Percentiles rank a stretch among this genome's conserved stretches.
Conservation (phyloP, 305 asterid species). For the Fraxinus xanthoxyloides region DNA sequence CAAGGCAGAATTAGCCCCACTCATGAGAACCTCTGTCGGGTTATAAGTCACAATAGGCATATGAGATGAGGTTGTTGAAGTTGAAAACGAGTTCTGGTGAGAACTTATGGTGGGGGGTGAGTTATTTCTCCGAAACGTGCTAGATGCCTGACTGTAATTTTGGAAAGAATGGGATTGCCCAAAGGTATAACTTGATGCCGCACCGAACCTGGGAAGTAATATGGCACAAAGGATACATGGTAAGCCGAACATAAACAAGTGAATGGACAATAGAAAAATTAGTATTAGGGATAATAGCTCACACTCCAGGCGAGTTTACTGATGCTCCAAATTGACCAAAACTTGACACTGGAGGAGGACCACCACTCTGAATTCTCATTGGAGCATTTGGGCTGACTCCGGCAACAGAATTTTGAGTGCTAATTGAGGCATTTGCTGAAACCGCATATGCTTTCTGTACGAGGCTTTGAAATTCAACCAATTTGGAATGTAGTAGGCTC, state of each 20-base stretch:
- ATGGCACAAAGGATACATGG: slow-evolving; percentile 22
- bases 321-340: slow-evolving; percentile 68
- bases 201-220: slow-evolving; percentile 41
- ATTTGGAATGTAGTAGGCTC: slow-evolving; percentile 56
- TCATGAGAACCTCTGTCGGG: slow-evolving; percentile 18
- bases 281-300: slow-evolving; percentile 16
- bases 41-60: slow-evolving; percentile 31
- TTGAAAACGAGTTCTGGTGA: slow-evolving; percentile 43
- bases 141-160: slow-evolving; percentile 44
- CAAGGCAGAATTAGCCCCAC: slow-evolving; percentile 21
- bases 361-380: slow-evolving; percentile 30
- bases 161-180: slow-evolving; percentile 47
- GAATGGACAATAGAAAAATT: slow-evolving; percentile 18
- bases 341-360: slow-evolving; percentile 56
- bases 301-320: slow-evolving; percentile 42
- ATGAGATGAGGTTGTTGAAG: slow-evolving; percentile 38
- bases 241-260: slow-evolving; percentile 26
- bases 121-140: slow-evolving; percentile 35
- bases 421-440: slow-evolving; percentile 41
- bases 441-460: slow-evolving; percentile 42
- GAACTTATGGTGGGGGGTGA: slow-evolving; percentile 38
- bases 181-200: slow-evolving; percentile 46
- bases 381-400: slow-evolving; percentile 30
- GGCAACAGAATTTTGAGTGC: slow-evolving; percentile 43
- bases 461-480: slow-evolving; percentile 69